Evolutionary conservation across 1,284 basidiomycete species (phyloP).

Genomic region (Ustilago tritici): DNA sequence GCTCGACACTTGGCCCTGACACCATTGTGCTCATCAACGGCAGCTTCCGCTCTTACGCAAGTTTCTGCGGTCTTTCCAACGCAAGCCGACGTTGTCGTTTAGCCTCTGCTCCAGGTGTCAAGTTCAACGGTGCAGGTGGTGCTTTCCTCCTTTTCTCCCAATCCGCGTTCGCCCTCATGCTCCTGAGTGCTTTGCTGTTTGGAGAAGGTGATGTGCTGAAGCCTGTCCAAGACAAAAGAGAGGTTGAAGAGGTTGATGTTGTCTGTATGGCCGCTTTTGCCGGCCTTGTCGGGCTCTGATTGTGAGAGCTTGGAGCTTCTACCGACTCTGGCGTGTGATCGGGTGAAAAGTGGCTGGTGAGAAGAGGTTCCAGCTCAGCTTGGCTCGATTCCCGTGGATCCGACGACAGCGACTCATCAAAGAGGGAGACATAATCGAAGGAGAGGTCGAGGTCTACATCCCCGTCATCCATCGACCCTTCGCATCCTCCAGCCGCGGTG

Average conservation of each 20-base stretch:
- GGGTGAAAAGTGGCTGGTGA: slow-evolving; percentile 24
- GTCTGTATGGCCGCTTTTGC: slow-evolving; percentile 3
- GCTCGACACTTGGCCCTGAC: slow-evolving; percentile 4
- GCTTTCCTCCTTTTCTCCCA: slow-evolving; percentile 53
- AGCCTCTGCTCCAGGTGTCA: slow-evolving; percentile 33
- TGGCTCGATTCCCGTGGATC: slow-evolving; percentile 33
- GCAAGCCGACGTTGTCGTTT: slow-evolving; percentile 30
- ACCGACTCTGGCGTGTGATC: slow-evolving; percentile 34
- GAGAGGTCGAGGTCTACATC: slow-evolving; percentile 58
- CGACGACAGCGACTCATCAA: slow-evolving; percentile 37
- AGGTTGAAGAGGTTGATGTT: slow-evolving; percentile 1
- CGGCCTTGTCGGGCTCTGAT: background rate
- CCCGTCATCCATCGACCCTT: slow-evolving; percentile 16
- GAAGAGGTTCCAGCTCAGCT: slow-evolving; percentile 2
- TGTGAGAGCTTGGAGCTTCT: background rate
- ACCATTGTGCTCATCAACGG: background rate
- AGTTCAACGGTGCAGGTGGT: slow-evolving; percentile 49
- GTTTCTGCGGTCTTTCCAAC: slow-evolving; percentile 1
- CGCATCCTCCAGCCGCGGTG: slow-evolving; percentile 4
- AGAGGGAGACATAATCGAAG: slow-evolving; percentile 57
- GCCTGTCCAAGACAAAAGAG: slow-evolving; percentile 9
- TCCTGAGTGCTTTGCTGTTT: slow-evolving; percentile 28
- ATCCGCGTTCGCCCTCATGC: slow-evolving; percentile 49
- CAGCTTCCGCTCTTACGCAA: slow-evolving; percentile 4
- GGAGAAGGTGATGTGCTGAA: slow-evolving; percentile 23